Conservation (phyloP, 805 yeast genomes). For the Clavispora vitiphila region DNA sequence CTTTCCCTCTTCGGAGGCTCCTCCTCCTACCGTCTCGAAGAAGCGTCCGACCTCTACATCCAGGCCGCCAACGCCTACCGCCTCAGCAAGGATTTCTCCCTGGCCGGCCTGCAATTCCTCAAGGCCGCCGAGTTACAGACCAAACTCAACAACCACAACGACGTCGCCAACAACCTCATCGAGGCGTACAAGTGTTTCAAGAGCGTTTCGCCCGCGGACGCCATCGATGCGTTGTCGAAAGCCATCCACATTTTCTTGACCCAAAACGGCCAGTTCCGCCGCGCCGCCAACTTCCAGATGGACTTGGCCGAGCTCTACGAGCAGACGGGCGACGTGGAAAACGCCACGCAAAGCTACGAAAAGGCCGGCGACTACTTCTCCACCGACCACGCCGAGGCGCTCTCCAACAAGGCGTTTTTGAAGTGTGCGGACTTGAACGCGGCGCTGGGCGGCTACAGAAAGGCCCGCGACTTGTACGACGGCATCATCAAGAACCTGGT, state of each 20-base stretch:
- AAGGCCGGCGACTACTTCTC: constrained; percentile 95
- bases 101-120: constrained; percentile 81
- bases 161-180: constrained; percentile 82
- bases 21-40: constrained; percentile 66
- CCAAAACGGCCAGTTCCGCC: constrained; percentile 86
- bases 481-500: constrained; percentile 70
- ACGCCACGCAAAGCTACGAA: constrained; percentile 67
- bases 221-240: constrained; percentile 67
- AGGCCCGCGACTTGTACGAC: constrained; percentile 76
- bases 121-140: constrained; percentile 80
- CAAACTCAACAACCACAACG: constrained; percentile 75
- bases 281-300: constrained; percentile 91
- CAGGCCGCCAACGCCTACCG: constrained; percentile 93
- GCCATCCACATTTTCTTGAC: constrained; percentile 81
- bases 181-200: constrained; percentile 89
- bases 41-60: constrained; percentile 83
- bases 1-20: constrained; percentile 65
- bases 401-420: constrained; percentile 80
- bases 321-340: constrained; percentile 55
- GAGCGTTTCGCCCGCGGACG: constrained; percentile 65
- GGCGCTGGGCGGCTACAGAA: constrained; percentile 55
- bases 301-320: constrained; percentile 89
- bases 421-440: constrained; percentile 90
- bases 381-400: constrained; percentile 88
- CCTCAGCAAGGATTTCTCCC: constrained; percentile 61